These are phyloP conservation scores for Pyracantha coccinea DNA, from an alignment of 331 rosid genomes.

Conservation along the genomic window DNA sequence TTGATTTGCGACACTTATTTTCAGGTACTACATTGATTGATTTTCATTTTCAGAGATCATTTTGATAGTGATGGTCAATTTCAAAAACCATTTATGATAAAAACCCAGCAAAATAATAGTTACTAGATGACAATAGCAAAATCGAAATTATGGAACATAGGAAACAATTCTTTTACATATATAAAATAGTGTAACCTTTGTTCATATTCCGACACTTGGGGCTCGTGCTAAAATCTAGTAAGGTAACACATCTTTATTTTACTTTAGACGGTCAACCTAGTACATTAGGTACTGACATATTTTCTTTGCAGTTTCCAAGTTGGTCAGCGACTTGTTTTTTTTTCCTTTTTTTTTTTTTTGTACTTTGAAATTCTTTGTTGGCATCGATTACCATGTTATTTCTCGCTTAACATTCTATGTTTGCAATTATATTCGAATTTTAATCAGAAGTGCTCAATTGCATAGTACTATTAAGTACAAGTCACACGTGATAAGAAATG, in stretches of 20 bases:
- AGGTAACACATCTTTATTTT: not conserved
- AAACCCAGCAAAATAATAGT: not conserved
- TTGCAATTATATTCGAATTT: not conserved
- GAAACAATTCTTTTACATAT: not conserved
- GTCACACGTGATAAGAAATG: not conserved
- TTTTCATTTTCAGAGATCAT: too few relatives aligned
- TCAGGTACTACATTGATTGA: too few relatives aligned
- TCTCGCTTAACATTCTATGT: not conserved
- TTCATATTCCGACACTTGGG: not conserved
- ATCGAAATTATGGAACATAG: not conserved
- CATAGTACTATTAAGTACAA: not conserved
- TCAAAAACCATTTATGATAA: too few relatives aligned
- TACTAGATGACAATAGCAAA: not conserved
- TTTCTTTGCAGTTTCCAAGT: not conserved
- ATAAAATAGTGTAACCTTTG: not conserved
- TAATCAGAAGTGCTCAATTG: not conserved
- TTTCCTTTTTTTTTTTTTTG: too few relatives aligned
- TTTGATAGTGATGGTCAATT: too few relatives aligned
- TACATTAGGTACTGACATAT: not conserved
- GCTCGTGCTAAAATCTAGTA: not conserved
- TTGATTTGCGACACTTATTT: too few relatives aligned
- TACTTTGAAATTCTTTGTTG: not conserved
- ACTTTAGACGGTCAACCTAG: not conserved
- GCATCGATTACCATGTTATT: not conserved
- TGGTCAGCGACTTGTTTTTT: not conserved